Percentiles rank a stretch among this genome's conserved stretches.
Evolutionary conservation across 2,329 filamentous ascomycete species (phyloP).

Genomic region (Pseudopyrenochaeta lycopersici): DNA sequence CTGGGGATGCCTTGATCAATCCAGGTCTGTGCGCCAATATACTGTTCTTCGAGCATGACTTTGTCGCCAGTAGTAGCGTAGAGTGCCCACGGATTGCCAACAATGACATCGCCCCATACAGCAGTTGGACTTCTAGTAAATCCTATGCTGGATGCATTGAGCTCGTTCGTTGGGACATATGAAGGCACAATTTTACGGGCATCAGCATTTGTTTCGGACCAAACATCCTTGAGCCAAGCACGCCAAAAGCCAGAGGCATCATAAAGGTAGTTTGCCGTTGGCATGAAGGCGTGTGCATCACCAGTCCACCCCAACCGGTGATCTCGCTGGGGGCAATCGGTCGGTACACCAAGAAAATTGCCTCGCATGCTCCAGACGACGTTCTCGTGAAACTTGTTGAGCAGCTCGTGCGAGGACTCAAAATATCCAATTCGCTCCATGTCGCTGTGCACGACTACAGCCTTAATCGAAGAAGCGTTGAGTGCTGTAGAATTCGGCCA

Average conservation of each 20-base stretch:
- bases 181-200: slow-evolving; percentile 2
- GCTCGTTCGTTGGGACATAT: slow-evolving; percentile 5
- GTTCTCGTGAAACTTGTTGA: slow-evolving; percentile 66
- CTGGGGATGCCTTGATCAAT: slow-evolving; percentile 47
- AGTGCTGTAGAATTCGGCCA: slow-evolving; percentile 37
- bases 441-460: slow-evolving; percentile 62
- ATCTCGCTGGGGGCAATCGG: slow-evolving; percentile 66
- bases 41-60: slow-evolving; percentile 47
- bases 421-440: slow-evolving; percentile 62
- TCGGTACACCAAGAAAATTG: slow-evolving; percentile 59
- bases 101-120: slow-evolving; percentile 52
- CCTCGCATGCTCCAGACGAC: slow-evolving; percentile 66
- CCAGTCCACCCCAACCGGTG: slow-evolving; percentile 66
- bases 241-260: slow-evolving; percentile 61
- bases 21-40: slow-evolving; percentile 48
- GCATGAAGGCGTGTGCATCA: slow-evolving; percentile 60
- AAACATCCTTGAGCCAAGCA: slow-evolving; percentile 61
- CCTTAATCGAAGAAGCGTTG: slow-evolving; percentile 36
- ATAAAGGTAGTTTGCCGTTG: slow-evolving; percentile 64
- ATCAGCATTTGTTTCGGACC: slow-evolving; percentile 42
- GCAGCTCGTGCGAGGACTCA: slow-evolving; percentile 58
- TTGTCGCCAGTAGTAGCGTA: slow-evolving; percentile 47
- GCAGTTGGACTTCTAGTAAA: slow-evolving; percentile 25
- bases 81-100: slow-evolving; percentile 49
- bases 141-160: slow-evolving; percentile 16